Evolutionary conservation across 257 asterid genomes (phyloP).

Genomic region (Ehretia macrophylla): DNA sequence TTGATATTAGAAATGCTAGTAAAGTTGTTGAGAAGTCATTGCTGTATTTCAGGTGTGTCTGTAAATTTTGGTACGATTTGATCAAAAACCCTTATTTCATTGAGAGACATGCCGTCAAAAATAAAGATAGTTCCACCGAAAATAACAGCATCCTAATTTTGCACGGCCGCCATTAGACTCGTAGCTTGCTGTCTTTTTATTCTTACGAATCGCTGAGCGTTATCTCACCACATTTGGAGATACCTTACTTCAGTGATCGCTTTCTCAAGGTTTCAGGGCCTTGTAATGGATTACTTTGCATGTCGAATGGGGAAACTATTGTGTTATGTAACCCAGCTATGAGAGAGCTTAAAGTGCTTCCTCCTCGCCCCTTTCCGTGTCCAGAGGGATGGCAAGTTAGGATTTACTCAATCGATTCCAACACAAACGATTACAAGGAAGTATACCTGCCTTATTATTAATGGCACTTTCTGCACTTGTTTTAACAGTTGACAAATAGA

Average conservation of each 20-base stretch:
- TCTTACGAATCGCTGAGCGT: background rate
- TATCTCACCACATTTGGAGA: background rate
- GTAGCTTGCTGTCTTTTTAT: background rate
- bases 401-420: background rate
- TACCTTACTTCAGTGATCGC: background rate
- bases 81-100: constrained; percentile 7
- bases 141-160: background rate
- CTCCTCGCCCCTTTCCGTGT: background rate
- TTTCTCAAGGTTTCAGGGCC: background rate
- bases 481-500: too few species aligned
- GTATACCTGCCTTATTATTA: too few species aligned
- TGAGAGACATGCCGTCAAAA: background rate
- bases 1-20: constrained; percentile 1
- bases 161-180: background rate
- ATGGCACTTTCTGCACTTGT: too few species aligned
- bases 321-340: constrained; percentile 8
- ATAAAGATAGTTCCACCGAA: too few species aligned
- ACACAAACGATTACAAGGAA: background rate
- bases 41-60: constrained; percentile 1
- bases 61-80: background rate
- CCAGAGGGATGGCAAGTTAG: background rate
- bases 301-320: background rate
- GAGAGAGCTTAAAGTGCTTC: constrained; percentile 2
- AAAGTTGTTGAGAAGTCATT: constrained; percentile 2
- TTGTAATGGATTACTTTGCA: constrained; percentile 5